These are phyloP conservation scores for Trichaptum fuscoviolaceum DNA, from an alignment of 768 basidiomycete species.

Conservation along the genomic window DNA sequence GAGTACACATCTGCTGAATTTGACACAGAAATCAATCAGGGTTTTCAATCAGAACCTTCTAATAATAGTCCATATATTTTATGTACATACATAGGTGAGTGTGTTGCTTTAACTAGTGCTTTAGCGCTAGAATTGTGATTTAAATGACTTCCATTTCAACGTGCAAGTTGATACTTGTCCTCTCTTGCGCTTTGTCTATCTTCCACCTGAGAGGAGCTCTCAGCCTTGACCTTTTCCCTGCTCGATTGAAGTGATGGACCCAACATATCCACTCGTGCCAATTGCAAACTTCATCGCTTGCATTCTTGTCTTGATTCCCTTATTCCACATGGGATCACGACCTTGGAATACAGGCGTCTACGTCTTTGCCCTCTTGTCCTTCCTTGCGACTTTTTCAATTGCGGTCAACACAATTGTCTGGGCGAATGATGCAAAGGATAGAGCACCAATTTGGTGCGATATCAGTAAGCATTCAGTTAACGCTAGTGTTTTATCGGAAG, in stretches of 20 bases:
- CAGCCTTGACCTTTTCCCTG: no score
- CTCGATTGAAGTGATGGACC: slow-evolving; percentile 6
- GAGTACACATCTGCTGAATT: no score
- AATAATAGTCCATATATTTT: no score
- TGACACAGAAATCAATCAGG: no score
- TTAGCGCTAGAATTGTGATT: no score
- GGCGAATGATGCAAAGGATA: slow-evolving; percentile 25
- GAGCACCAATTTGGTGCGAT: slow-evolving; percentile 47
- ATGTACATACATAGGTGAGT: no score
- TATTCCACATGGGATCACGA: slow-evolving; percentile 44
- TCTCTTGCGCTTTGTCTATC: no score
- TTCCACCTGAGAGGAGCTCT: no score
- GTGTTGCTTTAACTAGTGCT: no score
- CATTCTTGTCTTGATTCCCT: slow-evolving; percentile 40
- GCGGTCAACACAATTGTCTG: slow-evolving; percentile 34
- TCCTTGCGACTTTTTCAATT: slow-evolving; percentile 14
- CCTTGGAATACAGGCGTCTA: slow-evolving; percentile 29
- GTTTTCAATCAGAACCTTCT: no score
- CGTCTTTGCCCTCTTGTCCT: slow-evolving; percentile 28
- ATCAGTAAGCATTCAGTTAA: slow-evolving; percentile 35
- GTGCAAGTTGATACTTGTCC: no score
- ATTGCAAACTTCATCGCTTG: slow-evolving; percentile 34
- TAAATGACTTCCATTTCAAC: no score
- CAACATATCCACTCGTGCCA: slow-evolving; percentile 28
- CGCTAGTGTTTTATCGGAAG: background rate